Evolutionary conservation across 768 basidiomycete genomes (phyloP).

Genomic region (Psilocybe azurescens): DNA sequence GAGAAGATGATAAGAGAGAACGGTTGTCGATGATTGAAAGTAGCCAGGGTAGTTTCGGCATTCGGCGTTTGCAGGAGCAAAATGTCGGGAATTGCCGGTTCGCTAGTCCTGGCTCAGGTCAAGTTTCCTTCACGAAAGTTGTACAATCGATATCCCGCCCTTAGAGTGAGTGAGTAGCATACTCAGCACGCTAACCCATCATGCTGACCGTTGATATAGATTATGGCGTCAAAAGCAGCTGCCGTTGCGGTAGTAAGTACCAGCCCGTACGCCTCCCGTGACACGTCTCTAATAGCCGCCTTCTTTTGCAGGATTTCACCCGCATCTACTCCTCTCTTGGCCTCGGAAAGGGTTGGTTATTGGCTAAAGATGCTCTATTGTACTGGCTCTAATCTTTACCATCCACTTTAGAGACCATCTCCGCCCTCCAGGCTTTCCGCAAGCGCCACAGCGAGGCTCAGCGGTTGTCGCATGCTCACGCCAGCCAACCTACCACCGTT

Average conservation of each 20-base stretch:
- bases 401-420: conserved; percentile 74
- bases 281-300: conserved; percentile 28
- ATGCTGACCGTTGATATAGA: conserved; percentile 22
- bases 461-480: conserved; percentile 66
- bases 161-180: conserved; percentile 33
- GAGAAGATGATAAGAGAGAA: not conserved
- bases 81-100: conserved; percentile 44
- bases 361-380: not conserved
- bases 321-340: conserved; percentile 83
- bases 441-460: conserved; percentile 93
- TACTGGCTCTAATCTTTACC: not conserved
- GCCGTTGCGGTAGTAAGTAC: conserved; percentile 65
- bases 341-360: conserved; percentile 82
- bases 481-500: conserved; percentile 78
- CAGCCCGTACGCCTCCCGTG: conserved; percentile 10
- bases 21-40: not conserved
- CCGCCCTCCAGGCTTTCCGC: conserved; percentile 92
- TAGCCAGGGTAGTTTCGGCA: conserved; percentile 19
- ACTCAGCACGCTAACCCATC: not conserved
- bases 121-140: conserved; percentile 27
- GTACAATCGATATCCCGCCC: conserved; percentile 28
- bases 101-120: conserved; percentile 20
- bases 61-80: conserved; percentile 43
- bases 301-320: conserved; percentile 70
- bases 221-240: conserved; percentile 77